Conservation (phyloP, 202 grass and related monocot species). For the Zizania palustris region DNA sequence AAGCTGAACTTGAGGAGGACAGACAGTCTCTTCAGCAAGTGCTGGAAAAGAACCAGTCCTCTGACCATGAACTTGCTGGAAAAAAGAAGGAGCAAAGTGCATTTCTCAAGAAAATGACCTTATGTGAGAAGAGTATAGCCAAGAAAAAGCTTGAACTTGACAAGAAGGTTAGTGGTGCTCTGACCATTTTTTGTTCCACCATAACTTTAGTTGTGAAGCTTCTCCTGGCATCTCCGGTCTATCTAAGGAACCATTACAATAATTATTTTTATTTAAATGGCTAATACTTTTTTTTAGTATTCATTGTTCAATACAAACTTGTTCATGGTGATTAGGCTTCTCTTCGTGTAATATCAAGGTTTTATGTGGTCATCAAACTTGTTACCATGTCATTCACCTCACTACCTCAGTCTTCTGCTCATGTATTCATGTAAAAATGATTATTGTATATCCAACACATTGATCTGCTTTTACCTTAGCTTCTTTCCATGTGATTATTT, state of each 20-base stretch:
- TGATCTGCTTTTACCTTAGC: constrained; percentile 21
- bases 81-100: constrained; percentile 92
- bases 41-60: constrained; percentile 62
- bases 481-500: constrained; percentile 1
- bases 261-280: neutral
- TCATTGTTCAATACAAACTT: neutral
- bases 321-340: neutral
- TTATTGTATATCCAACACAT: neutral
- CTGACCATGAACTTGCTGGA: constrained; percentile 58
- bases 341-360: neutral
- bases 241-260: neutral
- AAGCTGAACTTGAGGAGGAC: constrained; percentile 75
- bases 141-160: constrained; percentile 89
- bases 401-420: neutral
- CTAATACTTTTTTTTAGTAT: neutral
- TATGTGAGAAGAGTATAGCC: constrained; percentile 84
- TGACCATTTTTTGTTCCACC: constrained; percentile 23
- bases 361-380: neutral
- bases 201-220: neutral
- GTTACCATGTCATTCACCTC: neutral
- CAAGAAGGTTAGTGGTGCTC: constrained; percentile 66
- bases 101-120: constrained; percentile 83
- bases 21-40: constrained; percentile 65
- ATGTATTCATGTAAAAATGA: neutral
- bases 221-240: neutral